Percentiles rank a stretch among this genome's conserved stretches.
Evolutionary conservation across 441 rosid species (phyloP).

Genomic region (Syzygium syzygioides): DNA sequence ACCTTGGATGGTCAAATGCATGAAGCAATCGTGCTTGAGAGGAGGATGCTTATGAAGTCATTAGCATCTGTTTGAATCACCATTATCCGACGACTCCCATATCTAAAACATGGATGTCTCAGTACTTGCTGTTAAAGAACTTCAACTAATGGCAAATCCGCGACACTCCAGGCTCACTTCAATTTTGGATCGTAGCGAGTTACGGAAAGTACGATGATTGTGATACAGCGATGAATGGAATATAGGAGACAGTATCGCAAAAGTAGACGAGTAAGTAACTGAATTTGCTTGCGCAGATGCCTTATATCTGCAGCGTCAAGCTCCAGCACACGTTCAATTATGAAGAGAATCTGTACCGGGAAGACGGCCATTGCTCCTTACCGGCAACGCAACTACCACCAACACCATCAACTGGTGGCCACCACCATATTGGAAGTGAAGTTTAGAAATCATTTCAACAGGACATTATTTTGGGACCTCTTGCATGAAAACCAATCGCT

Average conservation of each 20-base stretch:
- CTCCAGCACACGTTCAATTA: constrained; percentile 23
- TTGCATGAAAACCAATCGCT: background rate
- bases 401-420: background rate
- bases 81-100: constrained; percentile 36
- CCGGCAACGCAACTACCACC: background rate
- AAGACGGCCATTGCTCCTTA: background rate
- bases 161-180: constrained; percentile 43
- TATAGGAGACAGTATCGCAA: constrained; percentile 50
- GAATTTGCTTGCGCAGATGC: constrained; percentile 50
- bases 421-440: background rate
- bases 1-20: constrained; percentile 41
- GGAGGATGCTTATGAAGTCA: constrained; percentile 51
- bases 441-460: background rate
- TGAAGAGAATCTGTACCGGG: background rate
- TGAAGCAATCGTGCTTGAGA: constrained; percentile 40
- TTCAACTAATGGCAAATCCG: constrained; percentile 28
- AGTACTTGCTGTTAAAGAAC: constrained; percentile 42
- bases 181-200: constrained; percentile 39
- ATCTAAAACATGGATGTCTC: constrained; percentile 50
- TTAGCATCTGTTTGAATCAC: constrained; percentile 68
- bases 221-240: constrained; percentile 37
- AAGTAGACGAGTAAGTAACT: constrained; percentile 34
- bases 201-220: constrained; percentile 26
- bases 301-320: constrained; percentile 19
- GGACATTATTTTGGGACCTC: background rate